Conservation (phyloP, 352 stramenopile species). For the Phytophthora pini region DNA sequence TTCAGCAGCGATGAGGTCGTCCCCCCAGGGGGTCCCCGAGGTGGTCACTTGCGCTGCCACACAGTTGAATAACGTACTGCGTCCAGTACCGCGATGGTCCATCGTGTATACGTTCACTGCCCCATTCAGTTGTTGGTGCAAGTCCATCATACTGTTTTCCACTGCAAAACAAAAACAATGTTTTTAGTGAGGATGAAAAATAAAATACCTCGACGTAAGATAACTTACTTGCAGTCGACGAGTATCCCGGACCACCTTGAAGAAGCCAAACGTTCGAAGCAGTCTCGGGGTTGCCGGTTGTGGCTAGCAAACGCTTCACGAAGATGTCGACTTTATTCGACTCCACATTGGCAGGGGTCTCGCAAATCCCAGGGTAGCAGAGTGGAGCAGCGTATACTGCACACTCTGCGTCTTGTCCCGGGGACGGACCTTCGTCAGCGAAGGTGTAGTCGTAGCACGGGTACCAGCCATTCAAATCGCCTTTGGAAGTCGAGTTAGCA, state of each 20-base stretch:
- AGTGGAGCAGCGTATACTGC: constrained; percentile 43
- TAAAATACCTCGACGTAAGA: neutral
- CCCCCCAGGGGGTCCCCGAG: constrained; percentile 29
- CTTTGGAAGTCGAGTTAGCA: constrained; percentile 1
- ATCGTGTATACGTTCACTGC: constrained; percentile 54
- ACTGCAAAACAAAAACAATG: constrained; percentile 18
- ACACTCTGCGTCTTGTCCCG: constrained; percentile 32
- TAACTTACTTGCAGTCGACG: constrained; percentile 41
- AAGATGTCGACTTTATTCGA: constrained; percentile 21
- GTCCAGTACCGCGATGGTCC: constrained; percentile 53
- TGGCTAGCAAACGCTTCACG: constrained; percentile 14
- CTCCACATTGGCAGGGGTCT: constrained; percentile 10
- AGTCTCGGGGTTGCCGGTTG: neutral
- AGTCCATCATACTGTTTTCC: constrained; percentile 45
- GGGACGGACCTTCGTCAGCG: constrained; percentile 6
- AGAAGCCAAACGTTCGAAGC: constrained; percentile 49
- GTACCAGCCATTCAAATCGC: constrained; percentile 36
- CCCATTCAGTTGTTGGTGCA: constrained; percentile 36
- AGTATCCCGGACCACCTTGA: constrained; percentile 43
- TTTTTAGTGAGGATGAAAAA: neutral
- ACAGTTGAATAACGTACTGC: constrained; percentile 40
- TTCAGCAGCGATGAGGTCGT: constrained; percentile 24
- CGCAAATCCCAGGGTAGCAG: constrained; percentile 44
- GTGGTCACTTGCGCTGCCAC: constrained; percentile 35
- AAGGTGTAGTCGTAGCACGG: constrained; percentile 28